A percentile compares a stretch with the other conserved stretches of the same genome.
Conservation (phyloP, 176 grass and related monocot species). For the Triticum monococcum region DNA sequence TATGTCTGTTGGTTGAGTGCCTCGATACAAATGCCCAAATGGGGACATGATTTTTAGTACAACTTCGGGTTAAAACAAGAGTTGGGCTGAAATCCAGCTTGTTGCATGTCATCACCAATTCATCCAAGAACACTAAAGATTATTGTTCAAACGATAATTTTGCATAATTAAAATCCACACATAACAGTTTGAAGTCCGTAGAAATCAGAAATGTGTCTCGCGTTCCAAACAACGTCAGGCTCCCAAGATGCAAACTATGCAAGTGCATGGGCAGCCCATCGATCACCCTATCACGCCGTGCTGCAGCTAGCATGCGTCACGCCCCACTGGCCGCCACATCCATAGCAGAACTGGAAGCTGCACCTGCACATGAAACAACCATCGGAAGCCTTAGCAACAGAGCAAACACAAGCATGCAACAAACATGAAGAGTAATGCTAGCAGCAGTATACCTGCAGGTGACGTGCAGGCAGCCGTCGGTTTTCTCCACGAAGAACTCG, state of each 20-base stretch:
- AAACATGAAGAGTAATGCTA: not conserved
- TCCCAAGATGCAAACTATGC: not conserved
- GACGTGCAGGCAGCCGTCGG: slow-evolving; percentile 45
- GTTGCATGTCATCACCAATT: no score
- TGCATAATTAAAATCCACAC: not conserved
- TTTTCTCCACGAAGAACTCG: slow-evolving; percentile 60
- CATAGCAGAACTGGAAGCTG: slow-evolving; percentile 25
- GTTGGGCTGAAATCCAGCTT: no score
- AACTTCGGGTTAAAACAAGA: no score
- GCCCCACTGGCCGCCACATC: not conserved
- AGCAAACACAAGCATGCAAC: not conserved
- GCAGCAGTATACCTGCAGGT: slow-evolving; percentile 46
- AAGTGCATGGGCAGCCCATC: not conserved
- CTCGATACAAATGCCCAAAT: no score
- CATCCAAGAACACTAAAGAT: no score
- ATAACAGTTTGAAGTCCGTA: not conserved
- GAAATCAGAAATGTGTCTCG: not conserved
- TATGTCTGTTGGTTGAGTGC: no score
- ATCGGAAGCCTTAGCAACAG: not conserved
- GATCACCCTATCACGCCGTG: not conserved
- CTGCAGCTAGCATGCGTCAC: slow-evolving; percentile 11
- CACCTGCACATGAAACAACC: slow-evolving; percentile 33
- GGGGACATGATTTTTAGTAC: no score
- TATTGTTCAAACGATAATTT: no score
- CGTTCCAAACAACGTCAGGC: not conserved